Base-by-base conservation (phyloP, 73 alveolate genomes). In the Vitrella brassicaformis region DNA sequence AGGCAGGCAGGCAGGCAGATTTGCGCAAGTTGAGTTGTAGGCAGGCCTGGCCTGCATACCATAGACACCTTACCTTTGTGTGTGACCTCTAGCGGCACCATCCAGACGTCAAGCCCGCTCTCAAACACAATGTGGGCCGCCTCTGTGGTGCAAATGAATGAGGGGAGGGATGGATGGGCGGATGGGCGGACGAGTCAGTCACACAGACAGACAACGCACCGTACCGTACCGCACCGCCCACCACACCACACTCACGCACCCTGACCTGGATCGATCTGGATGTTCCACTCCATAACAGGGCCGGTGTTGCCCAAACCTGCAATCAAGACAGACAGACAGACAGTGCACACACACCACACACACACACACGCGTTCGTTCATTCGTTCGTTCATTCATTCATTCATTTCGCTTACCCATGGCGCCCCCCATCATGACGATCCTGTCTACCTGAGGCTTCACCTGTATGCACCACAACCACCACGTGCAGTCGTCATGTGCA, bases 271-370 rank as follows among this genome's bases (percentile, higher is more conserved):
- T 82, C 89, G 0, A 82, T 82, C 74, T 71, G 80, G 28, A 82
- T 75, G 79, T 82, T 82, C 69, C 72, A 82, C 64, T 82, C 89
- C 30, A 81, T 78, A 76, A 81, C 77, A 25, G 84, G 89, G 19
- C 76, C 81, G 28, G 80, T 82, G 73, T 82, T 82, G 22, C 89
- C 89, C 47, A 28, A 14, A 4, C 56, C 56, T 39, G 56, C 56
- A 39, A 14, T 4, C 56, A 39, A 39, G 14, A 39, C 22, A 39
- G 22, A 39, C 56, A 14, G 4, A 39, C 56, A 14, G 56, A 39
- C 56, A 39, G 22, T 39, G 4, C 56, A 39, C 56, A 4, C 56
- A 39, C 14, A 8, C 56, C 56, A 39, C 56, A 39, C 56, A 8
- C 14, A 39, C 22, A 39, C 14, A 39, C 56, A 4, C 14, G 14